A percentile compares a stretch with the other conserved stretches of the same genome.
Conservation (phyloP, 768 basidiomycete genomes). For the Auriscalpium orientale region DNA sequence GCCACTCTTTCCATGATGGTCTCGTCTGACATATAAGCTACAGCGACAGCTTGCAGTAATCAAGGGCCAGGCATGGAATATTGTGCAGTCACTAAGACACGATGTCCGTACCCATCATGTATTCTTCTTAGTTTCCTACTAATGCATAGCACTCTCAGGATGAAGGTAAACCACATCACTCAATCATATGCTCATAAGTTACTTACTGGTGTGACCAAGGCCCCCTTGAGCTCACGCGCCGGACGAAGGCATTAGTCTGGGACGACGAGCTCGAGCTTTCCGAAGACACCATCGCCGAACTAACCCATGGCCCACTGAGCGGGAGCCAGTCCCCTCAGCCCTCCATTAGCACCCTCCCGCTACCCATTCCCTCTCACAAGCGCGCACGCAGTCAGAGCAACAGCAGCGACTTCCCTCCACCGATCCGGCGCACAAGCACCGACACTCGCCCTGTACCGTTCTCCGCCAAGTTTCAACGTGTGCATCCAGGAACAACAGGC, state of each 20-base stretch:
- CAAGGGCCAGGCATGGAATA: conserved; percentile 90
- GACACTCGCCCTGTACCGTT: conserved; percentile 75
- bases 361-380: conserved; percentile 41
- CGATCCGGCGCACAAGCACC: conserved; percentile 54
- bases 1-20: background rate
- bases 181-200: background rate
- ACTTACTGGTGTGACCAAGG: conserved; percentile 35
- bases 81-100: conserved; percentile 78
- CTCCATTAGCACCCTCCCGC: conserved; percentile 56
- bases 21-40: background rate
- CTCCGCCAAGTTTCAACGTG: conserved; percentile 73
- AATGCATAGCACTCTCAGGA: conserved; percentile 38
- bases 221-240: conserved; percentile 84
- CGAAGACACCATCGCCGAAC: conserved; percentile 30
- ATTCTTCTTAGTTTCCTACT: background rate
- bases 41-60: conserved; percentile 87
- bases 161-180: conserved; percentile 44
- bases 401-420: conserved; percentile 69
- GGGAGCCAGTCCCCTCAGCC: conserved; percentile 44
- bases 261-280: conserved; percentile 69
- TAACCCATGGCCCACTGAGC: conserved; percentile 23
- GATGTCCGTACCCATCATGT: conserved; percentile 36
- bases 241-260: conserved; percentile 76
- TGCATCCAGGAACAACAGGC: conserved; percentile 81
- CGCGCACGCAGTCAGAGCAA: conserved; percentile 55